Base-by-base conservation (phyloP, 495 filamentous ascomycete genomes). In the Articulospora tetracladia region DNA sequence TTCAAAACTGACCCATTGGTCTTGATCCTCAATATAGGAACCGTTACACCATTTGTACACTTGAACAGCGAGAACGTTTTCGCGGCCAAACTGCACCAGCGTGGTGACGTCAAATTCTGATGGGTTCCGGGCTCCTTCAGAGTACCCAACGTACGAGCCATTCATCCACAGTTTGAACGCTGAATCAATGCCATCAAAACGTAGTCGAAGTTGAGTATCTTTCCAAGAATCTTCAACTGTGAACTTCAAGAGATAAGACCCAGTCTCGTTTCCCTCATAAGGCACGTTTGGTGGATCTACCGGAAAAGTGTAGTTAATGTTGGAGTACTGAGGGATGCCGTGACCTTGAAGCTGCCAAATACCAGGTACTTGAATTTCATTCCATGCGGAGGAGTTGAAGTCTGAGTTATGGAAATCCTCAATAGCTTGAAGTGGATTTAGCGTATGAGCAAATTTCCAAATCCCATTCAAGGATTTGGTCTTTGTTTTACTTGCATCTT, bases 161-260 rank as follows among this genome's bases (percentile, higher is more conserved):
- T 89, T 90, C 30, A 90, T 66, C 77, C 79, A 87, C 17, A 88
- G 66, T 58, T 85, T 80, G 65, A 87, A 90, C 6, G 86, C 84
- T 55, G 84, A 79, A 63, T 88, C 86, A 4, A 89, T 86, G 6
- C 86, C 86, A 46, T 90, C 86, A 55, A 90, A 90, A 20, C 86
- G 75, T 20, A 90, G 70, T 19, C 86, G n/a, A 10, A 24, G 27
- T 58, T 46, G 28, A 24, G 15, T 82, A 24, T 52, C 34, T 15
- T 13, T 17, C 53, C 54, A 60, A 7, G 50, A 50, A 17, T 70
- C 49, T 0, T 81, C 80, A 3, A 88, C 71, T 0, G 65, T 54
- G 64, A 90, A 90, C 1, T 67, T 66, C 23, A 71, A 77, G 36
- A 78, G 69, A 59, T 90, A 90, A n/a, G 79, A 80, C 6, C 86